These are phyloP conservation scores for Aspergillus melleus DNA, from an alignment of 2,329 filamentous ascomycete genomes.

Conservation along the genomic window DNA sequence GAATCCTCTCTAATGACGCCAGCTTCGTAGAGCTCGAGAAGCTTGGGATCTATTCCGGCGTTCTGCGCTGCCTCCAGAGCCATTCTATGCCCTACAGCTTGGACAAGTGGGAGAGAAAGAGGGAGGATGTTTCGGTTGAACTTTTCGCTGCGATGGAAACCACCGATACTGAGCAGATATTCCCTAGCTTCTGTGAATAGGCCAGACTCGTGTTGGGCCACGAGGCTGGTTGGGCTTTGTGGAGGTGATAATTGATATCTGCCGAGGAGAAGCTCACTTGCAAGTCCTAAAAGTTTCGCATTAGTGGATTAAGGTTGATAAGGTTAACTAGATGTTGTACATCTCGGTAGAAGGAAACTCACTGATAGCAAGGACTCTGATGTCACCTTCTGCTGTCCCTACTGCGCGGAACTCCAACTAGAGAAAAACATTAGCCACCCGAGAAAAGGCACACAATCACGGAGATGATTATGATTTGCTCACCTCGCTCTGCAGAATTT, in stretches of 20 bases:
- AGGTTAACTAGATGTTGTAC: too few species aligned
- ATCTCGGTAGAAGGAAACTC: too few species aligned
- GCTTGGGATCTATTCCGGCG: constrained; percentile 7
- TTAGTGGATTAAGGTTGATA: too few species aligned
- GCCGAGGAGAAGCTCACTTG: constrained; percentile 25
- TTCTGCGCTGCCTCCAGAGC: constrained; percentile 22
- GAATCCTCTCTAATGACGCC: constrained; percentile 13
- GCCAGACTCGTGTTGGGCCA: constrained; percentile 24
- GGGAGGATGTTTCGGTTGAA: constrained; percentile 23
- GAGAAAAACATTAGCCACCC: not conserved
- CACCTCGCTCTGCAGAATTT: not conserved
- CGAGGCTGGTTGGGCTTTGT: constrained; percentile 3
- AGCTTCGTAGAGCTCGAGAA: constrained; percentile 16
- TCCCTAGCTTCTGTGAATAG: constrained; percentile 15
- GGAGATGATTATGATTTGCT: too few species aligned
- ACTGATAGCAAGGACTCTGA: constrained; percentile 15
- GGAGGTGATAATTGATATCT: constrained; percentile 23
- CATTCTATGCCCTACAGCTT: constrained; percentile 25
- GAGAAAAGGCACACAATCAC: too few species aligned
- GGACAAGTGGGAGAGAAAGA: constrained; percentile 14
- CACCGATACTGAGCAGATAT: not conserved
- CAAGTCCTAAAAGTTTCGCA: too few species aligned
- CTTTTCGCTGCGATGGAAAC: constrained; percentile 17
- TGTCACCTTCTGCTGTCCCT: not conserved
- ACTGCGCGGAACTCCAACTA: not conserved